These are phyloP conservation scores for Boletus pseudopeckii DNA, from an alignment of 768 basidiomycete species.

Conservation along the genomic window DNA sequence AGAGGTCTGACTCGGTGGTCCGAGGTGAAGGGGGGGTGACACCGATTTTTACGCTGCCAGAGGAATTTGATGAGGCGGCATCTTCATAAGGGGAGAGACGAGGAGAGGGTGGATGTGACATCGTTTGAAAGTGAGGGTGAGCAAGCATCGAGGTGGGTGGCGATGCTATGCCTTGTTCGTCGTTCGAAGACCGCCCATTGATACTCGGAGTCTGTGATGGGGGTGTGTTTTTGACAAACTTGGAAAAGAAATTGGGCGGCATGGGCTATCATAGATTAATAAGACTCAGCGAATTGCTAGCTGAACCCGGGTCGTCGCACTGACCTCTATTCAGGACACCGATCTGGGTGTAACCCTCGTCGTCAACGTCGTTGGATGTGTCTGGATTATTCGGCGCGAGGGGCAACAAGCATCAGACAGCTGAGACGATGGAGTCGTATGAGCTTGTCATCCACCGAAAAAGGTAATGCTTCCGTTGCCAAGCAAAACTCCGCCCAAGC, in stretches of 20 bases:
- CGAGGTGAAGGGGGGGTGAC: constrained; percentile 30
- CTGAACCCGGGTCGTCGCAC: neutral
- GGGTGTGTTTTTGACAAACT: constrained; percentile 26
- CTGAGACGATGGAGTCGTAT: neutral
- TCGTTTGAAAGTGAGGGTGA: constrained; percentile 9
- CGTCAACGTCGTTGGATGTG: neutral
- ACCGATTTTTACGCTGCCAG: constrained; percentile 30
- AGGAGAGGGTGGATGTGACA: constrained; percentile 10
- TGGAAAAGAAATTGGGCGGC: constrained; percentile 31
- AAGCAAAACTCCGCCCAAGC: neutral
- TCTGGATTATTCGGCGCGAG: neutral
- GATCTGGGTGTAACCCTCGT: neutral
- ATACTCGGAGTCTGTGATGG: constrained; percentile 6
- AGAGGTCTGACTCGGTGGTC: constrained; percentile 17
- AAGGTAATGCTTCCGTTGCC: neutral
- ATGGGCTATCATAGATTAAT: constrained; percentile 5
- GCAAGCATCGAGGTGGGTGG: neutral
- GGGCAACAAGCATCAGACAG: neutral
- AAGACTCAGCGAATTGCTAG: neutral
- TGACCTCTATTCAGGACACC: neutral
- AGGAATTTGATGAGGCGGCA: constrained; percentile 10
- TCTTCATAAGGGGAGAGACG: neutral
- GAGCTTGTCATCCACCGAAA: neutral
- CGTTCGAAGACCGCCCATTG: neutral
- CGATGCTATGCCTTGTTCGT: neutral